Percentiles rank a stretch among this genome's conserved stretches.
Evolutionary conservation across 208 protist genomes (phyloP).

Genomic region (Crithidia fasciculata): DNA sequence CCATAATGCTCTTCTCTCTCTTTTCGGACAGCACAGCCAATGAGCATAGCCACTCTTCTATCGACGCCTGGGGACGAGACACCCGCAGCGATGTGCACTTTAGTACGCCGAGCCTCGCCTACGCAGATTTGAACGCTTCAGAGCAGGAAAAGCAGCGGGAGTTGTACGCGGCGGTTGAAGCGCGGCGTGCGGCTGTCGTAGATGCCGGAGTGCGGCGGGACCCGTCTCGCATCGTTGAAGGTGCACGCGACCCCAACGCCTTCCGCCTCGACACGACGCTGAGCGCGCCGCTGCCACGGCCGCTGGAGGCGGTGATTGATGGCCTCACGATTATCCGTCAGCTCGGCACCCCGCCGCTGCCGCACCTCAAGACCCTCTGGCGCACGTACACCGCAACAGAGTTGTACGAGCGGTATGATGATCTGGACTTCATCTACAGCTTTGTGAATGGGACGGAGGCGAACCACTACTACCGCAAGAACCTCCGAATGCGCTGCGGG

Average conservation of each 20-base stretch:
- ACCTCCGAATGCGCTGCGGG: conserved; percentile 7
- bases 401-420: conserved; percentile 26
- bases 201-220: neutral
- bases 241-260: conserved; percentile 11
- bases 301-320: conserved; percentile 18
- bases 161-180: conserved; percentile 1
- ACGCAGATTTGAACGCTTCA: neutral
- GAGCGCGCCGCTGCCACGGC: neutral
- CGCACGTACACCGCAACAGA: conserved; percentile 37
- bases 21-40: neutral
- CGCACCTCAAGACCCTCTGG: conserved; percentile 24
- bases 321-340: neutral
- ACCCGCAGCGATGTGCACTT: conserved; percentile 4
- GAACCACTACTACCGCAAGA: conserved; percentile 53
- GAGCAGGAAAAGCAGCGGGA: conserved; percentile 5
- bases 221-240: neutral
- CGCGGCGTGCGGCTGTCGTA: neutral
- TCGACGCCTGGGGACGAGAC: conserved; percentile 4
- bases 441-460: conserved; percentile 95
- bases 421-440: conserved; percentile 94
- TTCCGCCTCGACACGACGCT: neutral
- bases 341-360: conserved; percentile 20
- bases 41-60: neutral
- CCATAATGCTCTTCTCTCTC: neutral
- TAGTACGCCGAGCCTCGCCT: neutral